Conservation (phyloP, 2,329 filamentous ascomycete genomes). For the Pestalotiopsis sp. region DNA sequence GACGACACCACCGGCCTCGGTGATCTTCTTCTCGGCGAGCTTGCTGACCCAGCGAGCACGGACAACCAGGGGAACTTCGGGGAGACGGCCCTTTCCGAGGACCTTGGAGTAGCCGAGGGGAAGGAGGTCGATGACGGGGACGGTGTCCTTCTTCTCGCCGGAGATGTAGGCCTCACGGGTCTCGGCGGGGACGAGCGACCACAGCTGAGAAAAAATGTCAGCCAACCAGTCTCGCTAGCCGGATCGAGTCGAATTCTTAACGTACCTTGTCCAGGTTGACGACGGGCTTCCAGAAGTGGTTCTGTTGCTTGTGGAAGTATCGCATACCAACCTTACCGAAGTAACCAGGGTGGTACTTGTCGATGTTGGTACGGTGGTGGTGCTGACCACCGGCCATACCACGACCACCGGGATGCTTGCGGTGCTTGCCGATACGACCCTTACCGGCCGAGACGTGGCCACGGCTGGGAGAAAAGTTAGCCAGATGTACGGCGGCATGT, state of each 20-base stretch:
- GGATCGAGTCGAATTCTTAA: neutral
- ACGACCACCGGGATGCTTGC: conserved; percentile 86
- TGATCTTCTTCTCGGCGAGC: conserved; percentile 99
- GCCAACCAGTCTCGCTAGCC: conserved; percentile 19
- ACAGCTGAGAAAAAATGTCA: conserved; percentile 65
- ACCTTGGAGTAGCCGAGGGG: conserved; percentile 98
- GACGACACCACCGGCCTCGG: conserved; percentile 92
- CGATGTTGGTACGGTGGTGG: conserved; percentile 88
- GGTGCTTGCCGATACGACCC: conserved; percentile 98
- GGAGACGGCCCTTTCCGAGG: conserved; percentile 96
- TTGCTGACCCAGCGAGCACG: conserved; percentile 94
- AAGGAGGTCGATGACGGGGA: conserved; percentile 97
- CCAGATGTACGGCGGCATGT: conserved; percentile 29
- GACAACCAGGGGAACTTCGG: conserved; percentile 90
- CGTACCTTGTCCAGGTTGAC: conserved; percentile 98
- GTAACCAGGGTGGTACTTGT: conserved; percentile 96
- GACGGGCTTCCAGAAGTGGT: conserved; percentile 97
- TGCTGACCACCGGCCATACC: conserved; percentile 97
- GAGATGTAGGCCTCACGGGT: conserved; percentile 89
- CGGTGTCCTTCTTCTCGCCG: conserved; percentile 82
- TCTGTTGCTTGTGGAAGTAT: conserved; percentile 94
- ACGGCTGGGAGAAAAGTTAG: conserved; percentile 61
- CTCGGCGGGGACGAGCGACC: conserved; percentile 91
- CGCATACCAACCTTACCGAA: conserved; percentile 96
- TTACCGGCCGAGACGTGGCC: conserved; percentile 98